Percentiles rank a stretch among this genome's conserved stretches.
These are phyloP conservation scores for Penicillium longicatenatum DNA, from an alignment of 495 filamentous ascomycete genomes.

Conservation along the genomic window DNA sequence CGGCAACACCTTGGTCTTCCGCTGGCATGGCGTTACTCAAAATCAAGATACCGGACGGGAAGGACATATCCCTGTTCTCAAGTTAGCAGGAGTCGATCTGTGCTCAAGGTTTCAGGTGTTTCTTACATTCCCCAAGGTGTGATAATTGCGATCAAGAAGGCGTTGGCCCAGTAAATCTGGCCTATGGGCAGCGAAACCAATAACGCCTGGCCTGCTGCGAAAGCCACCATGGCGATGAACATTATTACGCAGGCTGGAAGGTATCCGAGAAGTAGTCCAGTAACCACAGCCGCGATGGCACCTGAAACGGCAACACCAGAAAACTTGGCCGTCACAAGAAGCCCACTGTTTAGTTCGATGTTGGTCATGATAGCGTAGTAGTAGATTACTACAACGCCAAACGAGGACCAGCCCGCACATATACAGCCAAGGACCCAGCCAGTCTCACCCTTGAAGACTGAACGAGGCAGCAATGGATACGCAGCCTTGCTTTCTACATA, in stretches of 20 bases:
- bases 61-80: constrained; percentile 37
- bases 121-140: constrained; percentile 59
- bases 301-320: constrained; percentile 41
- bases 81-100: constrained; percentile 8
- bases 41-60: constrained; percentile 39
- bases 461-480: constrained; percentile 56
- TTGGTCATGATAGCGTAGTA: constrained; percentile 41
- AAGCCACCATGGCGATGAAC: constrained; percentile 47
- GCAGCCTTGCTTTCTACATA: constrained; percentile 50
- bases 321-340: constrained; percentile 41
- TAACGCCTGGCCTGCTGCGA: constrained; percentile 40
- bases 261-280: constrained; percentile 43
- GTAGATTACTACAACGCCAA: constrained; percentile 55
- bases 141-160: constrained; percentile 49
- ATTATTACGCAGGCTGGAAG: constrained; percentile 49
- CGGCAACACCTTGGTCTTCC: constrained; percentile 52
- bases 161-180: constrained; percentile 48
- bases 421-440: constrained; percentile 58
- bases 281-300: constrained; percentile 41
- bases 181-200: constrained; percentile 37
- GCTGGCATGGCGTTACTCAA: constrained; percentile 35
- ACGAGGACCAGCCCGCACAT: constrained; percentile 58
- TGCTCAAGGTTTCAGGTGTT: constrained; percentile 31
- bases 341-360: constrained; percentile 33
- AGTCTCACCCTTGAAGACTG: constrained; percentile 48